Evolutionary conservation across 352 stramenopile genomes (phyloP).

Genomic region (Globisporangium irregulare): DNA sequence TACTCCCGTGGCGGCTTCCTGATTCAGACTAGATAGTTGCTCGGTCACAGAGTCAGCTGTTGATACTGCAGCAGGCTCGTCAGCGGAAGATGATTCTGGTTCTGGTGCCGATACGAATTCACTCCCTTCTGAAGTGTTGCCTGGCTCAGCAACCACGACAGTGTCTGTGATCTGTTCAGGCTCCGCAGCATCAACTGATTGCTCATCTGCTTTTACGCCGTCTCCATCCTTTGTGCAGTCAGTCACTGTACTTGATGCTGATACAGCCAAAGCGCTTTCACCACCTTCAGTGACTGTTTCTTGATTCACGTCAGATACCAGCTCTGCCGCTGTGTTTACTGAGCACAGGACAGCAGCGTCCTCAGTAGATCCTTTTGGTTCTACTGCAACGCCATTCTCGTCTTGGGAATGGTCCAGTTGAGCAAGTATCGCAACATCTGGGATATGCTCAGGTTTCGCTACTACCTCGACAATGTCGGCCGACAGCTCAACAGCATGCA

Average conservation of each 20-base stretch:
- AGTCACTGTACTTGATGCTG: background rate
- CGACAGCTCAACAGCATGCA: background rate
- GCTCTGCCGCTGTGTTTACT: no score
- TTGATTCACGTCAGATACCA: no score
- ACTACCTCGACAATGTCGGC: background rate
- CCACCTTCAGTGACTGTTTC: no score
- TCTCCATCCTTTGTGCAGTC: background rate
- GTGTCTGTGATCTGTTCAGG: background rate
- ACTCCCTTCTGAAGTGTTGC: background rate
- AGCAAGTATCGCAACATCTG: background rate
- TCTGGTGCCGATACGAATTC: background rate
- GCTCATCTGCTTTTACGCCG: background rate
- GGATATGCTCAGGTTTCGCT: background rate
- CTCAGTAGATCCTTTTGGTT: background rate
- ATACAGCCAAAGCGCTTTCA: background rate
- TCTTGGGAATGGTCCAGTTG: background rate
- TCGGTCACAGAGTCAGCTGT: background rate
- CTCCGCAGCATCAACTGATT: background rate
- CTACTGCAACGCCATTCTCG: background rate
- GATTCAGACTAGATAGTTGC: background rate
- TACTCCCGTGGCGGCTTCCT: background rate
- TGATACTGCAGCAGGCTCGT: background rate
- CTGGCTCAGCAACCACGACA: background rate
- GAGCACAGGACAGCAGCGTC: background rate
- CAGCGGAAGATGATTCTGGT: background rate